phyloP scores from a whole-genome alignment of 1,284 basidiomycete species.

The Fomitopsis schrenkii region DNA sequence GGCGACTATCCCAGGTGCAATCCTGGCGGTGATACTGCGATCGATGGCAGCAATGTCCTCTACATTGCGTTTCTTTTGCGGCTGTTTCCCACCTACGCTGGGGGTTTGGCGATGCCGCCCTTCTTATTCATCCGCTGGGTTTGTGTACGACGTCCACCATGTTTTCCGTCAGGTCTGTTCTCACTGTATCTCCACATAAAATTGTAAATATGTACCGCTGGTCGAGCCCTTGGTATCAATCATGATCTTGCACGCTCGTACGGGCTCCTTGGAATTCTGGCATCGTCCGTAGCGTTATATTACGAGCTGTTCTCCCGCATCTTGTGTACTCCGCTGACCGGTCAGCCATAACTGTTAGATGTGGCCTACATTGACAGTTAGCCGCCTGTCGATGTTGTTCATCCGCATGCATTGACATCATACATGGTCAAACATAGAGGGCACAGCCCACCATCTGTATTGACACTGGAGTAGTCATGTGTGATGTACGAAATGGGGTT shows the following conservation, averaged over 20 bases:
- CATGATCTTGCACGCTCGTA: background rate
- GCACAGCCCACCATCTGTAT: slow-evolving; percentile 25
- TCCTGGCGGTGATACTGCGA: slow-evolving; percentile 17
- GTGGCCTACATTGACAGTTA: background rate
- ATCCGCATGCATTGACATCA: background rate
- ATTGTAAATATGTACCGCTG: background rate
- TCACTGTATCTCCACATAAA: background rate
- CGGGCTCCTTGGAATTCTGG: background rate
- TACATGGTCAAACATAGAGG: slow-evolving; percentile 5
- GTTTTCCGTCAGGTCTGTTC: background rate
- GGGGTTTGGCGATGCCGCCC: background rate
- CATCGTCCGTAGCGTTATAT: background rate
- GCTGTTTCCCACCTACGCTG: background rate
- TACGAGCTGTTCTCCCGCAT: background rate
- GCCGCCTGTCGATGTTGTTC: background rate
- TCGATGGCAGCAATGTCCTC: background rate
- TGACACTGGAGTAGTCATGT: slow-evolving; percentile 10
- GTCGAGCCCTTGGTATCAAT: background rate
- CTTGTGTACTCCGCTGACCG: background rate
- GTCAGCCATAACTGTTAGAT: background rate
- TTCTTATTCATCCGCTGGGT: background rate
- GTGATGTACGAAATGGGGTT: background rate
- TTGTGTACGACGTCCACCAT: background rate
- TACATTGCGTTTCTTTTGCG: background rate
- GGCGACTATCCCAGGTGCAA: slow-evolving; percentile 22